phyloP scores from a whole-genome alignment of 1,284 basidiomycete species.

The Cryptococcus neoformans region DNA sequence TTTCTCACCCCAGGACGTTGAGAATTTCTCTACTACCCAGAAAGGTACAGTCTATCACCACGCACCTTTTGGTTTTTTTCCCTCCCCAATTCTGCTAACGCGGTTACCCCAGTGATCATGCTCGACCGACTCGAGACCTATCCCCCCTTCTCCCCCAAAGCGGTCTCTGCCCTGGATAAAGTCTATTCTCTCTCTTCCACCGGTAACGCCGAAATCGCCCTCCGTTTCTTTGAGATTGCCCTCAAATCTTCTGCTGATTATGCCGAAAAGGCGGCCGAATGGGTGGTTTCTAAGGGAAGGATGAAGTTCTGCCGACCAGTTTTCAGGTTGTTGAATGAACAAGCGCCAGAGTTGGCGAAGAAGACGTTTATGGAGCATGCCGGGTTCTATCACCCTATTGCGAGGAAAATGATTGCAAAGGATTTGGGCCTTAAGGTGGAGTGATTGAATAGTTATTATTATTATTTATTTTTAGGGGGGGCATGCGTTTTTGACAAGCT shows the following conservation, averaged over 20 bases:
- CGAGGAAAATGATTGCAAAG: slow-evolving; percentile 49
- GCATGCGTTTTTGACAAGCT: too few relatives aligned
- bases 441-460: too few relatives aligned
- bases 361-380: slow-evolving; percentile 52
- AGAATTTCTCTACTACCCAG: slow-evolving; percentile 42
- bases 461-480: too few relatives aligned
- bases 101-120: slow-evolving; percentile 46
- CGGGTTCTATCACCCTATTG: slow-evolving; percentile 53
- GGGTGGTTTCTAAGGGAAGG: slow-evolving; percentile 53
- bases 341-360: slow-evolving; percentile 51
- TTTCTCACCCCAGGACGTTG: slow-evolving; percentile 44
- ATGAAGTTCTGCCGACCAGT: slow-evolving; percentile 53
- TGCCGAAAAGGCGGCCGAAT: slow-evolving; percentile 51
- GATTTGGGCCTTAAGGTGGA: slow-evolving; percentile 26
- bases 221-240: slow-evolving; percentile 54
- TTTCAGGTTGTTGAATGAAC: slow-evolving; percentile 51
- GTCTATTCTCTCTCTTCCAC: slow-evolving; percentile 48
- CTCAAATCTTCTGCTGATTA: slow-evolving; percentile 51
- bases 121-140: slow-evolving; percentile 51
- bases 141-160: slow-evolving; percentile 34
- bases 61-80: not conserved
- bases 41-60: slow-evolving; percentile 14
- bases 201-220: slow-evolving; percentile 52
- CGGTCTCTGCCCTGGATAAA: slow-evolving; percentile 48
- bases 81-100: not conserved